Percentiles rank a stretch among this genome's conserved stretches.
Conservation (phyloP, 2,329 filamentous ascomycete genomes). For the Aspergillus sp. region DNA sequence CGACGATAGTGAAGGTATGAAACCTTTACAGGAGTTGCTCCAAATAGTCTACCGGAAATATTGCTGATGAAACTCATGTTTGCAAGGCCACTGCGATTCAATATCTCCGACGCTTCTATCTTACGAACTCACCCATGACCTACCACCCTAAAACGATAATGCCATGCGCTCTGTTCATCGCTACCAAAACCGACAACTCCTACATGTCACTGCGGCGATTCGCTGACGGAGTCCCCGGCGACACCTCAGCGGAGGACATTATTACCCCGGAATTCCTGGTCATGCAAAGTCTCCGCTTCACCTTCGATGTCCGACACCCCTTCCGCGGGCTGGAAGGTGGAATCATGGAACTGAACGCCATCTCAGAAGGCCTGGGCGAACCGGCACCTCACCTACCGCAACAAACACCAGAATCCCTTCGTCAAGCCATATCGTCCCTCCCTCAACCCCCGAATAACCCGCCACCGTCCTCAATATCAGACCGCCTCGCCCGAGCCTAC, state of each 20-base stretch:
- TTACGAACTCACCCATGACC: conserved; percentile 93
- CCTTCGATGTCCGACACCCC: conserved; percentile 89
- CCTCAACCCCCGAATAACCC: conserved; percentile 23
- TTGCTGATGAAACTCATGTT: background rate
- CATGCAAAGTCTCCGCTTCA: conserved; percentile 88
- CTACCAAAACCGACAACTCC: conserved; percentile 85
- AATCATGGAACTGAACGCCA: conserved; percentile 74
- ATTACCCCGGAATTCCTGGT: conserved; percentile 90
- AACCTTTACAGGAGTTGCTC: background rate
- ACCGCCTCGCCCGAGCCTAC: conserved; percentile 64
- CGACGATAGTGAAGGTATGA: conserved; percentile 59
- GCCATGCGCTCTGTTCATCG: conserved; percentile 88
- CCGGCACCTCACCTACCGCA: conserved; percentile 29
- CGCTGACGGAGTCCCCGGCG: conserved; percentile 66
- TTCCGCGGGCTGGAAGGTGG: conserved; percentile 84
- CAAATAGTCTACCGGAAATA: background rate
- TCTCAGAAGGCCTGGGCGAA: conserved; percentile 60
- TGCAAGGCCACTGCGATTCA: conserved; percentile 74
- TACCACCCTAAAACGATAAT: conserved; percentile 89
- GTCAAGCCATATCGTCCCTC: conserved; percentile 31
- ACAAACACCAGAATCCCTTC: conserved; percentile 33
- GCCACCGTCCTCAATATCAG: conserved; percentile 31
- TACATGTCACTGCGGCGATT: conserved; percentile 70
- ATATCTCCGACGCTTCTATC: conserved; percentile 91
- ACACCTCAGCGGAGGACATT: conserved; percentile 75